Evolutionary conservation across 2,329 filamentous ascomycete genomes (phyloP).

Genomic region (Knoxdaviesia capensis): DNA sequence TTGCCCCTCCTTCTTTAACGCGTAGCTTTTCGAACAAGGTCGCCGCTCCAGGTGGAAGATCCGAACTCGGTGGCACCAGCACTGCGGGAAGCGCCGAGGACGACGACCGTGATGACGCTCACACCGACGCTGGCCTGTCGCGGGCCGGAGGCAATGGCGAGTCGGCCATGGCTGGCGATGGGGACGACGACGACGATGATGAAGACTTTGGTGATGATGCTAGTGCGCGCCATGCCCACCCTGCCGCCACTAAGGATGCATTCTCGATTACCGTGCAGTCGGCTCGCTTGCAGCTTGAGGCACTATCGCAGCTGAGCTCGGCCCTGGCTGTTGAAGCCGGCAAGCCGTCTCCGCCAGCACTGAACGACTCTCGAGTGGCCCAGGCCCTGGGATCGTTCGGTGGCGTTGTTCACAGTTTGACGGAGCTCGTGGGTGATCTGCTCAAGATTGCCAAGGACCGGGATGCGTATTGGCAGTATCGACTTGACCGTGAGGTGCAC

Average conservation of each 20-base stretch:
- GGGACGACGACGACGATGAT: conserved; percentile 47
- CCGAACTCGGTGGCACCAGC: conserved; percentile 18
- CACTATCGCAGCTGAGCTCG: conserved; percentile 68
- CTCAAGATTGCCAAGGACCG: conserved; percentile 84
- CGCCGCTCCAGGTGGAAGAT: conserved; percentile 4
- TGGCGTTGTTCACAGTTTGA: conserved; percentile 70
- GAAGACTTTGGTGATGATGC: conserved; percentile 57
- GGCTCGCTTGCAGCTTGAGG: conserved; percentile 77
- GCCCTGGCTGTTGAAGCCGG: conserved; percentile 52
- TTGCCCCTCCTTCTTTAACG: background rate
- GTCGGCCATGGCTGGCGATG: conserved; percentile 17
- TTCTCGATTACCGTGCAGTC: conserved; percentile 96
- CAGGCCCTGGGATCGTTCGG: conserved; percentile 77
- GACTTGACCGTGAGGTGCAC: conserved; percentile 75
- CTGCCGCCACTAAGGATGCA: conserved; percentile 67
- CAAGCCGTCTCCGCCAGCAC: conserved; percentile 35
- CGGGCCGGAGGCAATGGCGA: conserved; percentile 15
- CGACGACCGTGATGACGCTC: conserved; percentile 28
- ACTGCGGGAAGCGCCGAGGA: conserved; percentile 29
- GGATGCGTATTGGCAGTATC: conserved; percentile 92
- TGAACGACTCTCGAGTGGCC: conserved; percentile 58
- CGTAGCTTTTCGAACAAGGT: conserved; percentile 1
- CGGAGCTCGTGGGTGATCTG: conserved; percentile 66
- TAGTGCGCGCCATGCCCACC: conserved; percentile 55
- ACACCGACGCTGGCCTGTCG: conserved; percentile 21